Conservation (phyloP, 2,329 filamentous ascomycete species). For the Xylariaceae sp. region DNA sequence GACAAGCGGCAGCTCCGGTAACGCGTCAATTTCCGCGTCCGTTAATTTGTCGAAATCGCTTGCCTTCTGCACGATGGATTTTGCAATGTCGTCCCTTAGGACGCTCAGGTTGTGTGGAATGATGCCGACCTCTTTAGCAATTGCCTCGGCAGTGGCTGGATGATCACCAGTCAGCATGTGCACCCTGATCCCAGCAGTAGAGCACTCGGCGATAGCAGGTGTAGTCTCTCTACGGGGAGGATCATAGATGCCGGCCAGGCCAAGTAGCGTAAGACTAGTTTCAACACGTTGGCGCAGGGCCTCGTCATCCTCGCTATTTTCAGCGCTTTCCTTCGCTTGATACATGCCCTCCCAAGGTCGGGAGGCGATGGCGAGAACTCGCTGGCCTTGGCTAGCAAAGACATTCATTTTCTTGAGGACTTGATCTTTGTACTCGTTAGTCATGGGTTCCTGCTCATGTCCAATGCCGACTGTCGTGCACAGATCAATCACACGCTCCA, state of each 20-base stretch:
- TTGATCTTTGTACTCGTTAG: slow-evolving; percentile 56
- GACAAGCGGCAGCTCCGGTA: slow-evolving; percentile 79
- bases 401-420: slow-evolving; percentile 62
- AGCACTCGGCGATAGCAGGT: slow-evolving; percentile 72
- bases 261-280: slow-evolving; percentile 72
- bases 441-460: slow-evolving; percentile 52
- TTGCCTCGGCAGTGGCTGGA: slow-evolving; percentile 77
- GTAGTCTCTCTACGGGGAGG: slow-evolving; percentile 84
- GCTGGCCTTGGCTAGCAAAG: slow-evolving; percentile 72
- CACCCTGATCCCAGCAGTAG: slow-evolving; percentile 76
- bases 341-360: slow-evolving; percentile 63
- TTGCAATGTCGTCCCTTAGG: slow-evolving; percentile 67
- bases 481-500: slow-evolving; percentile 65
- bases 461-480: slow-evolving; percentile 57
- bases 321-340: slow-evolving; percentile 34
- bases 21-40: slow-evolving; percentile 75
- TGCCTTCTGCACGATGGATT: slow-evolving; percentile 75
- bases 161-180: slow-evolving; percentile 89
- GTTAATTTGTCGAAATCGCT: slow-evolving; percentile 79
- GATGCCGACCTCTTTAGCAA: slow-evolving; percentile 80
- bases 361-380: slow-evolving; percentile 75
- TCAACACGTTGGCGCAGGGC: slow-evolving; percentile 68
- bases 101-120: slow-evolving; percentile 68
- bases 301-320: slow-evolving; percentile 47
- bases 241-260: slow-evolving; percentile 87